Percentiles rank a stretch among this genome's conserved stretches.
phyloP scores from a whole-genome alignment of 2,329 filamentous ascomycete genomes.

The Ophiocordyceps camponoti-saundersi region DNA sequence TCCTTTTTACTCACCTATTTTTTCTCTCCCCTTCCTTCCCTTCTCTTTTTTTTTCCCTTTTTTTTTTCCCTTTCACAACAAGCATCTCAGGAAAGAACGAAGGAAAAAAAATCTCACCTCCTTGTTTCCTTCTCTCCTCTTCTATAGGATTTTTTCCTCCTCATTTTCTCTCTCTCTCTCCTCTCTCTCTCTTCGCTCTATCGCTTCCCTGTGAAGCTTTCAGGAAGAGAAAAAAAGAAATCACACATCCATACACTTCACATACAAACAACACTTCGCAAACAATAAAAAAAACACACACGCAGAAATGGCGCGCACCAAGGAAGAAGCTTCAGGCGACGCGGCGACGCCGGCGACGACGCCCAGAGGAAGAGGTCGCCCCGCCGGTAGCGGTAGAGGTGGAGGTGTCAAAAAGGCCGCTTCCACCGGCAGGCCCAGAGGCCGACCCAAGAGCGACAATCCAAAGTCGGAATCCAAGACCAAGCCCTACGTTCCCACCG shows the following conservation, averaged over 20 bases:
- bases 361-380: neutral
- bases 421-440: slow-evolving; percentile 19
- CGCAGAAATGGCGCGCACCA: slow-evolving; percentile 14
- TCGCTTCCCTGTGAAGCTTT: neutral
- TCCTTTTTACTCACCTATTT: neutral
- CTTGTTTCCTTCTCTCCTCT: neutral
- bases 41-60: neutral
- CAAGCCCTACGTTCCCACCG: slow-evolving; percentile 18
- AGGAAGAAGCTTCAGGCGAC: slow-evolving; percentile 10
- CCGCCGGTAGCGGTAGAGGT: neutral
- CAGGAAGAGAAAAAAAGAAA: neutral
- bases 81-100: neutral
- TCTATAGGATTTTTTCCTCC: too few species aligned
- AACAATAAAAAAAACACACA: neutral
- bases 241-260: neutral
- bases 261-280: neutral
- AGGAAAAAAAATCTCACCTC: neutral
- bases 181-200: neutral
- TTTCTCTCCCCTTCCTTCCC: neutral
- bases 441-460: slow-evolving; percentile 22
- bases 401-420: slow-evolving; percentile 20
- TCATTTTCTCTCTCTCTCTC: neutral
- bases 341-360: slow-evolving; percentile 6
- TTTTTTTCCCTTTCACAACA: neutral
- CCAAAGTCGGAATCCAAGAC: slow-evolving; percentile 5